Evolutionary conservation across 1,284 basidiomycete genomes (phyloP).

Genomic region (Ustilago shanxiensis): DNA sequence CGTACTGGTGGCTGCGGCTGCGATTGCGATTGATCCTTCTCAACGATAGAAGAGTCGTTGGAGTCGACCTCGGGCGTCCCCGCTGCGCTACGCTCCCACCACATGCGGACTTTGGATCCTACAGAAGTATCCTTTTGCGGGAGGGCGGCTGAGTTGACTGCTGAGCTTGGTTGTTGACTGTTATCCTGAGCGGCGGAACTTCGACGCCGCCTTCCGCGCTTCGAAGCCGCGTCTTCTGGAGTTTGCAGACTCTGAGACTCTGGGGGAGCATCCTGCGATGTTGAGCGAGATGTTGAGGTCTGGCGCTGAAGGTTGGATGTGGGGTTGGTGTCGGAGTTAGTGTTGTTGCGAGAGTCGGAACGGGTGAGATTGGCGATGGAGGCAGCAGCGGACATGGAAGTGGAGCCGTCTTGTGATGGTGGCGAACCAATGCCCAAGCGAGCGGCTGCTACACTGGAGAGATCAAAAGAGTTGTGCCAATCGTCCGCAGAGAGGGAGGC

Average conservation of each 20-base stretch:
- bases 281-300: conserved; percentile 9
- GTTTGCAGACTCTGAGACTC: neutral
- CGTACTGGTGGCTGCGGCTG: neutral
- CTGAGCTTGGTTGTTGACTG: neutral
- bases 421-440: conserved; percentile 50
- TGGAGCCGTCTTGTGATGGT: conserved; percentile 32
- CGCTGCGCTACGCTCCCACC: conserved; percentile 50
- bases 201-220: conserved; percentile 41
- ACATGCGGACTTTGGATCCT: conserved; percentile 51
- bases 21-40: neutral
- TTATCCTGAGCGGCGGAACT: conserved; percentile 30
- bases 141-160: conserved; percentile 7
- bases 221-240: conserved; percentile 4
- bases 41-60: conserved; percentile 23
- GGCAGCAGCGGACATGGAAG: conserved; percentile 22
- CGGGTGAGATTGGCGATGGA: conserved; percentile 37
- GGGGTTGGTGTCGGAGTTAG: conserved; percentile 21
- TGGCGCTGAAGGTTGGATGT: conserved; percentile 13
- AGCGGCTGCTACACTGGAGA: conserved; percentile 46
- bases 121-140: conserved; percentile 45
- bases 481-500: conserved; percentile 52
- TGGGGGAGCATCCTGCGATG: conserved; percentile 12
- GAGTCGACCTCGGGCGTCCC: conserved; percentile 20
- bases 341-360: conserved; percentile 29
- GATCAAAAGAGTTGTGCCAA: conserved; percentile 53